Evolutionary conservation across 1,284 basidiomycete genomes (phyloP).

Genomic region (Leucocoprinus gongylophorus): DNA sequence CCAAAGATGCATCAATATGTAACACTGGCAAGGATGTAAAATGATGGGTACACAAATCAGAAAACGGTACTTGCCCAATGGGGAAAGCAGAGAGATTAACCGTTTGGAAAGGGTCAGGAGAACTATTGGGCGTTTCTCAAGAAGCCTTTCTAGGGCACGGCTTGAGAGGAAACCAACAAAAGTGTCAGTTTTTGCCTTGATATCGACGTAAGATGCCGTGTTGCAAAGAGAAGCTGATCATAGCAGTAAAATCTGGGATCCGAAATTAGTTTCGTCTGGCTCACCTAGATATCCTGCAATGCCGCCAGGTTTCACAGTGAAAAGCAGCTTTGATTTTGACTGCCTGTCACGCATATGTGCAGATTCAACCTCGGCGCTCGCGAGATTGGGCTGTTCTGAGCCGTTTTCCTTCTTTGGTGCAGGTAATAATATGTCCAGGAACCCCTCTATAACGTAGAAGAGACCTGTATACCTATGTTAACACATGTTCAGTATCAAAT

Average conservation of each 20-base stretch:
- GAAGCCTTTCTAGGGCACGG: conserved; percentile 79
- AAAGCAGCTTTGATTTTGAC: conserved; percentile 60
- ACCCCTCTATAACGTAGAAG: conserved; percentile 98
- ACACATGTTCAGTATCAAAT: not conserved
- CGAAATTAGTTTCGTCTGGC: conserved; percentile 13
- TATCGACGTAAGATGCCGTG: conserved; percentile 93
- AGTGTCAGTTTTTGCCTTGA: conserved; percentile 93
- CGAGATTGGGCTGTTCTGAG: conserved; percentile 3
- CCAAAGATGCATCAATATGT: conserved; percentile 94
- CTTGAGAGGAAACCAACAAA: conserved; percentile 95
- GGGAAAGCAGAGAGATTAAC: conserved; percentile 88
- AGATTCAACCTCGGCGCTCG: conserved; percentile 18
- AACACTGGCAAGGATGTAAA: conserved; percentile 52
- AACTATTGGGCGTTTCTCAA: conserved; percentile 94
- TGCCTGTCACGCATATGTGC: conserved; percentile 19
- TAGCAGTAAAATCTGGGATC: conserved; percentile 1
- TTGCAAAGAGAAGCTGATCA: conserved; percentile 77
- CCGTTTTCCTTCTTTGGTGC: conserved; percentile 28
- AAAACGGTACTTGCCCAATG: conserved; percentile 53
- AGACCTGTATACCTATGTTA: conserved; percentile 47
- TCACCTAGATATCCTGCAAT: conserved; percentile 94
- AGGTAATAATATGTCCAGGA: conserved; percentile 86
- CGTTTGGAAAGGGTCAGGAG: conserved; percentile 95
- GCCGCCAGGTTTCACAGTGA: conserved; percentile 95
- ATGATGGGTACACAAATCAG: not conserved